Evolutionary conservation across 1,284 basidiomycete species (phyloP).

Genomic region (Microbotryum saponariae): DNA sequence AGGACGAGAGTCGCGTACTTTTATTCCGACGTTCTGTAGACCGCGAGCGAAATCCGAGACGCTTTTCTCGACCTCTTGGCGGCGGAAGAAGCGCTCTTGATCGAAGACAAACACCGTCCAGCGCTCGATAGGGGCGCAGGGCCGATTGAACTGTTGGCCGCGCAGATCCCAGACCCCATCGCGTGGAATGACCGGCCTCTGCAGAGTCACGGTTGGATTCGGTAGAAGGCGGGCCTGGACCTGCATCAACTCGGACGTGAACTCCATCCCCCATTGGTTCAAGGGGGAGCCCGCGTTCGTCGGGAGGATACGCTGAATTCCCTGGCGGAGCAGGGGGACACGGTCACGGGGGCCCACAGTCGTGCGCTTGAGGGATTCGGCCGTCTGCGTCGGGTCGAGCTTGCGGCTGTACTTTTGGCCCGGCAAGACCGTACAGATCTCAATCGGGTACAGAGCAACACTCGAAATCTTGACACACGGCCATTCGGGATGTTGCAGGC

Average conservation of each 20-base stretch:
- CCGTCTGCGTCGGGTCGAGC: slow-evolving; percentile 14
- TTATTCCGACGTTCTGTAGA: no score
- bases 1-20: no score
- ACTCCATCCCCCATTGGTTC: slow-evolving; percentile 7
- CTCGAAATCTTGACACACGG: slow-evolving; percentile 14
- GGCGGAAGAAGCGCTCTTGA: background rate
- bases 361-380: slow-evolving; percentile 14
- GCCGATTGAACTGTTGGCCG: background rate
- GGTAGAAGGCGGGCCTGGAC: slow-evolving; percentile 8
- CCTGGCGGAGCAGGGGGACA: background rate
- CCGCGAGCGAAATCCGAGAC: background rate
- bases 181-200: background rate
- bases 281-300: background rate
- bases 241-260: background rate
- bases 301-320: slow-evolving; percentile 7
- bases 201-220: slow-evolving; percentile 8
- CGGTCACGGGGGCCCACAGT: slow-evolving; percentile 18
- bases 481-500: slow-evolving; percentile 10
- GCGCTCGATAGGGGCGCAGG: background rate
- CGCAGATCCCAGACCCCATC: slow-evolving; percentile 7
- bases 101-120: slow-evolving; percentile 6
- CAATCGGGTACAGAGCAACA: slow-evolving; percentile 15
- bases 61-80: background rate
- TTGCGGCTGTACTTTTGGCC: slow-evolving; percentile 13
- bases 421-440: slow-evolving; percentile 8